Evolutionary conservation across 2,329 filamentous ascomycete species (phyloP).

Genomic region (Ophiostoma australiae): DNA sequence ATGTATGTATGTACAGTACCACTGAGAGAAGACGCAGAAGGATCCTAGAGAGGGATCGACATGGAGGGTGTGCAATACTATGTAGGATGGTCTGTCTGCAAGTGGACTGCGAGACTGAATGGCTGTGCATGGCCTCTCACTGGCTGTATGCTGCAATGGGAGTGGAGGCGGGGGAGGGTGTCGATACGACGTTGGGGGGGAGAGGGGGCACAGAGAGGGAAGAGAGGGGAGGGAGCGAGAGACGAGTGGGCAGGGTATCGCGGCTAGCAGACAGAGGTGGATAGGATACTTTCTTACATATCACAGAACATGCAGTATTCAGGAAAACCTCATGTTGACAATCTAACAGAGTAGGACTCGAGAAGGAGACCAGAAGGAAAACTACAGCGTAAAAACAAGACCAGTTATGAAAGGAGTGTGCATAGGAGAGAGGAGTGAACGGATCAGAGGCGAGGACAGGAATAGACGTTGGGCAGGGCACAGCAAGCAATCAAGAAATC

Average conservation of each 20-base stretch:
- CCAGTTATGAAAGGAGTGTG: neutral
- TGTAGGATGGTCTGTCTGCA: too few relatives aligned
- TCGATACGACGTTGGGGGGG: neutral
- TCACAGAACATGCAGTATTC: too few relatives aligned
- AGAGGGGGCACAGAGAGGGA: neutral
- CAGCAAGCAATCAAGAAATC: neutral
- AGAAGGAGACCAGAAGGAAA: neutral
- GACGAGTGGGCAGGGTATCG: neutral
- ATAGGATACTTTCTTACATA: too few relatives aligned
- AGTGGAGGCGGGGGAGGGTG: neutral
- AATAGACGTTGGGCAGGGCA: neutral
- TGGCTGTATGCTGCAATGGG: neutral
- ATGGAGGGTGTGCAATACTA: neutral
- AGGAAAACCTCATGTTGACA: too few relatives aligned
- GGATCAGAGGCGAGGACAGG: neutral
- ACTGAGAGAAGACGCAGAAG: neutral
- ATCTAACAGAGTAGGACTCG: conserved; percentile 5
- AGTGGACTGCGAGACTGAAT: neutral
- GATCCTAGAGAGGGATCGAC: neutral
- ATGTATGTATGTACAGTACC: too few relatives aligned
- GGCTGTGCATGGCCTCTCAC: neutral
- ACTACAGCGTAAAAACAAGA: conserved; percentile 14
- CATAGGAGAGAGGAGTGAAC: neutral
- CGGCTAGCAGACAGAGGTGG: neutral
- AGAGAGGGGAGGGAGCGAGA: neutral